Evolutionary conservation across 1,284 basidiomycete genomes (phyloP).

Genomic region (Anthracocystis walkeri): DNA sequence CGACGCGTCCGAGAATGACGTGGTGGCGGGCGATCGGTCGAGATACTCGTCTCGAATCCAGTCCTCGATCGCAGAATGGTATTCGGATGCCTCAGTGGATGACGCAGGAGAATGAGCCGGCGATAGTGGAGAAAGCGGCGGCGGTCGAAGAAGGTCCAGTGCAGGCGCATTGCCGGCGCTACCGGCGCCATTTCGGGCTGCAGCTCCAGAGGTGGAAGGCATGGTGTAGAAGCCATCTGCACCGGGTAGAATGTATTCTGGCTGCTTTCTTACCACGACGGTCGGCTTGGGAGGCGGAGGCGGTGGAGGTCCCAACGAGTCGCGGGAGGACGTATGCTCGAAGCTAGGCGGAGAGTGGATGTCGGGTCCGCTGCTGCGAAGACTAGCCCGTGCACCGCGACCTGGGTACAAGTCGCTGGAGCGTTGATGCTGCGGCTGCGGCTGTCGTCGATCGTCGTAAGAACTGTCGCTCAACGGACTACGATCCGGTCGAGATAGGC

Average conservation of each 20-base stretch:
- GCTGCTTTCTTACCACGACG: constrained; percentile 24
- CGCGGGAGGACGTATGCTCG: constrained; percentile 18
- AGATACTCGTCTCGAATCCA: constrained; percentile 36
- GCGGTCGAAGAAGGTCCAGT: constrained; percentile 25
- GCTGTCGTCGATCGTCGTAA: constrained; percentile 11
- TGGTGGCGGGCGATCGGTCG: constrained; percentile 23
- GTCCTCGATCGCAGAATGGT: constrained; percentile 31
- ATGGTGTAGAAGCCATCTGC: constrained; percentile 56
- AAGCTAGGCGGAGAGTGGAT: not conserved
- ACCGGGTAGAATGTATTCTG: constrained; percentile 54
- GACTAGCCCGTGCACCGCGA: not conserved
- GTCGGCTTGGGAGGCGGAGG: constrained; percentile 44
- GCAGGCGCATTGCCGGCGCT: not conserved
- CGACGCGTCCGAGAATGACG: constrained; percentile 21
- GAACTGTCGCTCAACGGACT: constrained; percentile 38
- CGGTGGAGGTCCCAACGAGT: constrained; percentile 43
- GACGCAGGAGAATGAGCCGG: constrained; percentile 26
- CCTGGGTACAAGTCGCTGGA: not conserved
- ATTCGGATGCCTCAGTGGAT: constrained; percentile 20
- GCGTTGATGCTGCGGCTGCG: constrained; percentile 4
- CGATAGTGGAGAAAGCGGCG: constrained; percentile 19
- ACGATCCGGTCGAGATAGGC: constrained; percentile 25
- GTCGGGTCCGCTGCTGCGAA: constrained; percentile 2
- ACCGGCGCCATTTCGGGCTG: not conserved
- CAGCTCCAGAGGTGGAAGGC: constrained; percentile 14